A percentile compares a stretch with the other conserved stretches of the same genome.
Conservation (phyloP, 1,284 basidiomycete genomes). For the Entoloma clypeatum region DNA sequence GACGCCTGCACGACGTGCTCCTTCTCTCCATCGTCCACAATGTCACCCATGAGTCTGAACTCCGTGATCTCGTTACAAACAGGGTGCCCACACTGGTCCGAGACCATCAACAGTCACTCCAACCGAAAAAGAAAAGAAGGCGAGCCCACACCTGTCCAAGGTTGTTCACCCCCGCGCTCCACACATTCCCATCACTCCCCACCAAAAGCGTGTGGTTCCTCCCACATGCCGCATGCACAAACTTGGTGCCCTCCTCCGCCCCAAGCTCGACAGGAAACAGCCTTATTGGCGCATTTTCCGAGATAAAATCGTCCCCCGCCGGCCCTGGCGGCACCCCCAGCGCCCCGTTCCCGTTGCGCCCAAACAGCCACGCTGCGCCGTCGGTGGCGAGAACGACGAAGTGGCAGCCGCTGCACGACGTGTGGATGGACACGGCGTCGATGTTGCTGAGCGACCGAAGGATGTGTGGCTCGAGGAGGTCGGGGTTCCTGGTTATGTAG, state of each 20-base stretch:
- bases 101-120: background rate
- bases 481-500: conserved; percentile 47
- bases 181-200: conserved; percentile 77
- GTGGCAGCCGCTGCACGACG: conserved; percentile 71
- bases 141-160: conserved; percentile 67
- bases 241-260: conserved; percentile 55
- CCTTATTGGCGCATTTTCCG: conserved; percentile 68
- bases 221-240: conserved; percentile 81
- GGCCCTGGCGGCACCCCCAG: conserved; percentile 44
- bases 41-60: conserved; percentile 64
- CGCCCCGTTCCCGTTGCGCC: conserved; percentile 65
- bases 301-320: conserved; percentile 49
- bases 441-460: conserved; percentile 84
- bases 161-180: conserved; percentile 81
- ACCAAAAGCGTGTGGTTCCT: conserved; percentile 81
- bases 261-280: conserved; percentile 62
- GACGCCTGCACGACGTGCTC: conserved; percentile 71
- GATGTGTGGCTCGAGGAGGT: conserved; percentile 84
- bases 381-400: conserved; percentile 71
- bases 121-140: conserved; percentile 22
- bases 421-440: conserved; percentile 66
- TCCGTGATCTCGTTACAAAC: conserved; percentile 56
- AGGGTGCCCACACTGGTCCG: conserved; percentile 76
- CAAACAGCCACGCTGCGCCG: conserved; percentile 84
- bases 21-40: conserved; percentile 49